phyloP scores from a whole-genome alignment of 352 stramenopile species.

The Phytophthora podocarpi region DNA sequence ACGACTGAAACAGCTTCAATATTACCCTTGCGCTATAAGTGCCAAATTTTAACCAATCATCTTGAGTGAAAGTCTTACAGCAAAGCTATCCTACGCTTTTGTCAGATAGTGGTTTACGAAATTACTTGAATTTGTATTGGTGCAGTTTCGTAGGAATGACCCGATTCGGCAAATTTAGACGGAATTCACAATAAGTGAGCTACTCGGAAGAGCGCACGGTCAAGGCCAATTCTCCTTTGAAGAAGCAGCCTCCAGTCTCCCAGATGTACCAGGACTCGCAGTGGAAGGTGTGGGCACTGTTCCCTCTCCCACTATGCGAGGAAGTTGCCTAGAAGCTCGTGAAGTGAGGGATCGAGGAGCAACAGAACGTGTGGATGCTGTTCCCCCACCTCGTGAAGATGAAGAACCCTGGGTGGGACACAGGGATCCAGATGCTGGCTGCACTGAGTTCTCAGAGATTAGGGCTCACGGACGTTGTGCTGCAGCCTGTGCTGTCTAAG shows the following conservation, averaged over 20 bases:
- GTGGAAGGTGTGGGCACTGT: background rate
- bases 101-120: too few species aligned
- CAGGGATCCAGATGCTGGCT: background rate
- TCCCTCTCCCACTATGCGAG: background rate
- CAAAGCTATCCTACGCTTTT: too few species aligned
- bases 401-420: conserved; percentile 11
- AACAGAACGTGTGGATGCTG: conserved; percentile 3
- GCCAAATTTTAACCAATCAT: too few species aligned
- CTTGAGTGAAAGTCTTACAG: too few species aligned
- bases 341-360: background rate
- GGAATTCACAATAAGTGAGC: background rate
- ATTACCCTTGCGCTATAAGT: too few species aligned
- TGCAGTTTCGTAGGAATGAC: too few species aligned
- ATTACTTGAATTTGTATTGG: too few species aligned
- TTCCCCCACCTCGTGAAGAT: conserved; percentile 1
- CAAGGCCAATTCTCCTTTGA: background rate
- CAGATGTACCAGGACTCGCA: conserved; percentile 1
- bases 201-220: background rate
- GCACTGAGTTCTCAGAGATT: background rate
- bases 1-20: too few species aligned
- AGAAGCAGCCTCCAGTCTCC: background rate
- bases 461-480: background rate
- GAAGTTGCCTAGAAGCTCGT: background rate
- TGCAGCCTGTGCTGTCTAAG: conserved; percentile 3
- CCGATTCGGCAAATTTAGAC: too few species aligned